phyloP scores from a whole-genome alignment of 2,329 filamentous ascomycete genomes.

The Penicillium expansum region DNA sequence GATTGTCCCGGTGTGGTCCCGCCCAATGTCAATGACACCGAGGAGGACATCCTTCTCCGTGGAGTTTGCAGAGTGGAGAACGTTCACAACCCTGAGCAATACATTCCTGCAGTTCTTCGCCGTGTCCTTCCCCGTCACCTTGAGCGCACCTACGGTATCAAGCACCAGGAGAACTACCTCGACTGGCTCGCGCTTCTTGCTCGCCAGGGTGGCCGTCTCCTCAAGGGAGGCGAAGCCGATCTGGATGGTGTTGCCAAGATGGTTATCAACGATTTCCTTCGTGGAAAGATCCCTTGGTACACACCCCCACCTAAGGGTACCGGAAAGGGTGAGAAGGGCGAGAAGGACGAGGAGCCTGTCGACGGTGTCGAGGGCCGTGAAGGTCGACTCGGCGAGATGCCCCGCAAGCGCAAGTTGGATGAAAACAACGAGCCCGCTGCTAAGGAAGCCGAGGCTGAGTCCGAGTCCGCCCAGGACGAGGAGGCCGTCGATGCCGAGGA shows the following conservation, averaged over 20 bases:
- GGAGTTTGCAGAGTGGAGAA: slow-evolving; percentile 94
- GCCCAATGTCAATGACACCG: slow-evolving; percentile 76
- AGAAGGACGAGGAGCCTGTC: slow-evolving; percentile 43
- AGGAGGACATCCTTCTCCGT: slow-evolving; percentile 82
- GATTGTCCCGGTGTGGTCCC: slow-evolving; percentile 97
- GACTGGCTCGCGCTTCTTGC: slow-evolving; percentile 86
- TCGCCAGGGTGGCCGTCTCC: slow-evolving; percentile 77
- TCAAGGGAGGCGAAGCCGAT: slow-evolving; percentile 93
- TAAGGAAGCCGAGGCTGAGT: slow-evolving; percentile 26
- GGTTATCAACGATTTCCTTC: slow-evolving; percentile 92
- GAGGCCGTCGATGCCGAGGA: slow-evolving; percentile 43
- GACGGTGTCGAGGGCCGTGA: slow-evolving; percentile 65
- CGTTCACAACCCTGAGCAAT: slow-evolving; percentile 93
- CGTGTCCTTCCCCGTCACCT: slow-evolving; percentile 84
- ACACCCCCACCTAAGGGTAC: slow-evolving; percentile 68
- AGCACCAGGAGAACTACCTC: slow-evolving; percentile 70
- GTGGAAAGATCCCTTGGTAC: slow-evolving; percentile 96
- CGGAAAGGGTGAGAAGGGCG: slow-evolving; percentile 49
- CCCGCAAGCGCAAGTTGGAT: slow-evolving; percentile 70
- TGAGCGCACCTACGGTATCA: slow-evolving; percentile 88
- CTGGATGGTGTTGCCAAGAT: slow-evolving; percentile 94
- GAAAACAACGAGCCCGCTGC: slow-evolving; percentile 44
- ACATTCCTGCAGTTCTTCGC: slow-evolving; percentile 77
- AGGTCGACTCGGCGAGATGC: slow-evolving; percentile 81
- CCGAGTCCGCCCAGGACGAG: slow-evolving; percentile 31